Conservation (phyloP, 176 grass and related monocot species). For the Oryza nivara region DNA sequence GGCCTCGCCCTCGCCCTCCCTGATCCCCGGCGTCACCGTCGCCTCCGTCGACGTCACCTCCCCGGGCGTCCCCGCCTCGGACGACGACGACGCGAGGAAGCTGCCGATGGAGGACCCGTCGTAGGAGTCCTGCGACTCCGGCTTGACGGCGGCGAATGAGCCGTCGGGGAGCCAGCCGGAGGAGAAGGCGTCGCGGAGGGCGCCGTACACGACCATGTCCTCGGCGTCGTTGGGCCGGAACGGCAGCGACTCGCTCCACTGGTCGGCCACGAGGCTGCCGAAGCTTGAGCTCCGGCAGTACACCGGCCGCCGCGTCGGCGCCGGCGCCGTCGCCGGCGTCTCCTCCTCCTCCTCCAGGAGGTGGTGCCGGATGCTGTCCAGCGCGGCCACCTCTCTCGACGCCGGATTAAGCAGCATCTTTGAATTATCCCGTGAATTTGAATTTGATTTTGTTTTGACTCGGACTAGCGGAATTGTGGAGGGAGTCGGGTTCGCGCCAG, state of each 20-base stretch:
- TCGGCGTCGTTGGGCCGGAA: conserved; percentile 85
- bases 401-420: conserved; percentile 35
- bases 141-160: conserved; percentile 59
- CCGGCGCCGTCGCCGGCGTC: not conserved
- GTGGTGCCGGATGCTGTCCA: conserved; percentile 60
- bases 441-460: conserved; percentile 18
- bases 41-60: not conserved
- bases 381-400: conserved; percentile 14
- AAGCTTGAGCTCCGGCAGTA: conserved; percentile 78
- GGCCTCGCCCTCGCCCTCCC: not conserved
- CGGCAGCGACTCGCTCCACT: conserved; percentile 82
- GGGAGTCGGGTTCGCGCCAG: not conserved
- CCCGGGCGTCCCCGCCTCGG: not conserved
- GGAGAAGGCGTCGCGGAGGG: conserved; percentile 72
- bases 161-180: conserved; percentile 74
- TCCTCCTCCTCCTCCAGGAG: conserved; percentile 57
- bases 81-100: not conserved
- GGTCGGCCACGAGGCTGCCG: conserved; percentile 69
- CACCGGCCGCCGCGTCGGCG: conserved; percentile 31
- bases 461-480: not conserved
- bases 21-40: not conserved
- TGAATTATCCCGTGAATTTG: not conserved
- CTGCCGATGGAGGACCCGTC: conserved; percentile 30
- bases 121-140: conserved; percentile 40
- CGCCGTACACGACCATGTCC: conserved; percentile 83